Evolutionary conservation across 495 filamentous ascomycete genomes (phyloP).

Genomic region (Tuber umbilicatum): DNA sequence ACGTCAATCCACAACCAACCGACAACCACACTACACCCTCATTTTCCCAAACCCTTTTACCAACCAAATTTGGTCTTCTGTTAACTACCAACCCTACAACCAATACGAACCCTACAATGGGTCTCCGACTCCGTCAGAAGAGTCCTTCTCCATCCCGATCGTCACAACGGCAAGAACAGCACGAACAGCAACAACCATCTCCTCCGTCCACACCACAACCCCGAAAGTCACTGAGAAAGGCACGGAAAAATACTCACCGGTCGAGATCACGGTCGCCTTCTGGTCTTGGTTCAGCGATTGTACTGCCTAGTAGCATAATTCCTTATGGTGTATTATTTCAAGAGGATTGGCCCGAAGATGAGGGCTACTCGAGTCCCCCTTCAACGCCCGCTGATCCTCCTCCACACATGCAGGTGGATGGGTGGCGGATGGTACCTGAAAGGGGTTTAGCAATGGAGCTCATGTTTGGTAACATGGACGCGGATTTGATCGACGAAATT

Average conservation of each 20-base stretch:
- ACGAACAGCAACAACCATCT: slow-evolving; percentile 8
- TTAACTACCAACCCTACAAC: background rate
- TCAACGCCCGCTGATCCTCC: slow-evolving; percentile 25
- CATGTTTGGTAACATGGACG: slow-evolving; percentile 38
- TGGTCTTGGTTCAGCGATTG: slow-evolving; percentile 22
- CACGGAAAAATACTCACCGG: slow-evolving; percentile 18
- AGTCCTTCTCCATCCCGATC: slow-evolving; percentile 25
- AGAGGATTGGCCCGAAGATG: slow-evolving; percentile 36
- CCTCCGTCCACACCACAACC: slow-evolving; percentile 16
- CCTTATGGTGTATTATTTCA: slow-evolving; percentile 29
- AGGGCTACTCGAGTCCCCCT: slow-evolving; percentile 33
- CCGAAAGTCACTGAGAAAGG: slow-evolving; percentile 23
- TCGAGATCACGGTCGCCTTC: slow-evolving; percentile 24
- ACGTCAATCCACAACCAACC: slow-evolving; percentile 1
- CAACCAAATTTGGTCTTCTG: background rate
- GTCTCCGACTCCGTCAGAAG: slow-evolving; percentile 24
- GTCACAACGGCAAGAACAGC: slow-evolving; percentile 15
- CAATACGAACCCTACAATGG: slow-evolving; percentile 21
- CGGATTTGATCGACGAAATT: slow-evolving; percentile 35
- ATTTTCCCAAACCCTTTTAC: background rate
- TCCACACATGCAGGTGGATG: slow-evolving; percentile 6
- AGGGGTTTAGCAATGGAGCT: slow-evolving; percentile 33
- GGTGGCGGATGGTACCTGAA: slow-evolving; percentile 27
- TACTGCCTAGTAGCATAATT: slow-evolving; percentile 31
- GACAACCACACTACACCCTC: background rate